Percentiles rank a stretch among this genome's conserved stretches.
phyloP scores from a whole-genome alignment of 768 basidiomycete species.

The Mycena olivaceomarginata region DNA sequence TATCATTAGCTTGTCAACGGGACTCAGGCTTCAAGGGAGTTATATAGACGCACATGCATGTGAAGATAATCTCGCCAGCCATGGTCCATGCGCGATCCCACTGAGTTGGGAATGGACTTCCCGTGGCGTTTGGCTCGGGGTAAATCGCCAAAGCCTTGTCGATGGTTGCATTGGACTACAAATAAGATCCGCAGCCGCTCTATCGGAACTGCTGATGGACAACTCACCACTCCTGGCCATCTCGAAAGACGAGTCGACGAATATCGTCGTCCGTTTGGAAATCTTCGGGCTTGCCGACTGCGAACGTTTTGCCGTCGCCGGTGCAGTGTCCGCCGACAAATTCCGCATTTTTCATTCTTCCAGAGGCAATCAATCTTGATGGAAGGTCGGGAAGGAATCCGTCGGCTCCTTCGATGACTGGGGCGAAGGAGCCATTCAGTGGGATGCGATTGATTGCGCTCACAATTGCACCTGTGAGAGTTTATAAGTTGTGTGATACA shows the following conservation, averaged over 20 bases:
- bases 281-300: conserved; percentile 58
- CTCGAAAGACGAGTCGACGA: conserved; percentile 55
- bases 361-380: conserved; percentile 58
- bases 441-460: conserved; percentile 61
- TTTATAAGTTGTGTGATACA: background rate
- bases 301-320: conserved; percentile 65
- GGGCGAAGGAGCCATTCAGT: conserved; percentile 53
- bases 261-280: conserved; percentile 65
- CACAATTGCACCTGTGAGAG: conserved; percentile 56
- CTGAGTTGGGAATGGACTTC: conserved; percentile 61
- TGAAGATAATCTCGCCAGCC: conserved; percentile 64
- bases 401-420: conserved; percentile 52
- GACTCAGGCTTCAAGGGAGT: too few species aligned
- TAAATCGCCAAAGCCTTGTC: conserved; percentile 59
- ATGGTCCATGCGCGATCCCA: conserved; percentile 64
- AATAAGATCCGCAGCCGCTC: too few species aligned
- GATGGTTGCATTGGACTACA: conserved; percentile 60
- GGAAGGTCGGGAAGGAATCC: conserved; percentile 60
- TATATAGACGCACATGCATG: conserved; percentile 67
- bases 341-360: conserved; percentile 58
- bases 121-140: conserved; percentile 55
- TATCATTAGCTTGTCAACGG: background rate
- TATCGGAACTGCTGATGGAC: too few species aligned
- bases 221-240: conserved; percentile 60
- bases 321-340: conserved; percentile 65